These are phyloP conservation scores for Pelargonium australe DNA, from an alignment of 441 rosid species.

Conservation along the genomic window DNA sequence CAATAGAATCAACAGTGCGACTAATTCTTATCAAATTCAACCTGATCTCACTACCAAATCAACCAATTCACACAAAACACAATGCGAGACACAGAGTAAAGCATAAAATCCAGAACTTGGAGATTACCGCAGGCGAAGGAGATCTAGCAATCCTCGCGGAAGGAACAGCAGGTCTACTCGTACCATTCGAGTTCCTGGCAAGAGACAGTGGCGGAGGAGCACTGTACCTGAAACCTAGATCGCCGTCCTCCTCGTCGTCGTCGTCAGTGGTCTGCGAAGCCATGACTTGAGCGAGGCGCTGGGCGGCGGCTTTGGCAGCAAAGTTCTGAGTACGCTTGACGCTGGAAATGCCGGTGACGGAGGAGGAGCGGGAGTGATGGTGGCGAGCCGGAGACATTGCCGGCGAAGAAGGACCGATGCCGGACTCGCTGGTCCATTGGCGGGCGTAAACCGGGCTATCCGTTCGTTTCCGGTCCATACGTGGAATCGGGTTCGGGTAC, in stretches of 20 bases:
- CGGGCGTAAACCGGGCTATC: conserved; percentile 52
- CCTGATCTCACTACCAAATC: not conserved
- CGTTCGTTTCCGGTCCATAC: conserved; percentile 48
- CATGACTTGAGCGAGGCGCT: conserved; percentile 79
- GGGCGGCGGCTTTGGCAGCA: conserved; percentile 77
- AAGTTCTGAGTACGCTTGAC: conserved; percentile 64
- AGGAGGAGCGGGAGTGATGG: conserved; percentile 54
- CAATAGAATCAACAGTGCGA: not conserved
- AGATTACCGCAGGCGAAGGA: conserved; percentile 62
- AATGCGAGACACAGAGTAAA: conserved; percentile 3
- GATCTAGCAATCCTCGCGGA: conserved; percentile 52
- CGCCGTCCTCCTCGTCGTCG: conserved; percentile 45
- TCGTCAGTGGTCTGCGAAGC: conserved; percentile 66
- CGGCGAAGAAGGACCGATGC: conserved; percentile 35
- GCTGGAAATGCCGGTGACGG: conserved; percentile 46
- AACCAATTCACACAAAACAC: not conserved
- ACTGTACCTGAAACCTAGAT: conserved; percentile 68
- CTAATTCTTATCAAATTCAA: not conserved
- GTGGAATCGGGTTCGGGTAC: not conserved
- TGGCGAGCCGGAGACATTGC: conserved; percentile 37
- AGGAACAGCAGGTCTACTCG: conserved; percentile 22
- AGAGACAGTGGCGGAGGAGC: conserved; percentile 79
- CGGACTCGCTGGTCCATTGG: conserved; percentile 50
- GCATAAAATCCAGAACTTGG: not conserved
- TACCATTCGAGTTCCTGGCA: conserved; percentile 35